A percentile compares a stretch with the other conserved stretches of the same genome.
Conservation (phyloP, 176 grass and related monocot species). For the Oryza rufipogon region DNA sequence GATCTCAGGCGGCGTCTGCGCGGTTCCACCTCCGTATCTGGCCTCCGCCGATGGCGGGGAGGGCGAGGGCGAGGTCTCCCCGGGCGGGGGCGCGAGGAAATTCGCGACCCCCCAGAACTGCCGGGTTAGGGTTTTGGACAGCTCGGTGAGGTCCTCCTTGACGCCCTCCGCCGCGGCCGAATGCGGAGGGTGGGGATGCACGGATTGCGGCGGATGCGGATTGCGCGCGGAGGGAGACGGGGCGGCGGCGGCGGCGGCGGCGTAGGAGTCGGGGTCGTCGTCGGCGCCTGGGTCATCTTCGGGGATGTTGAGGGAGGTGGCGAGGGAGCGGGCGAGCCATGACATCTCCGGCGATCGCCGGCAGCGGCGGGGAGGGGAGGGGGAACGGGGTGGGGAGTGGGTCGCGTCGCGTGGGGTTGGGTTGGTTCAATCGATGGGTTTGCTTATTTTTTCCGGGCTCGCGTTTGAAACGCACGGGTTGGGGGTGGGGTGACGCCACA, state of each 20-base stretch:
- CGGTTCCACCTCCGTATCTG: neutral
- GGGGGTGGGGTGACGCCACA: neutral
- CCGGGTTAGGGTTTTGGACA: slow-evolving; percentile 75
- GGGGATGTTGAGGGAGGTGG: slow-evolving; percentile 65
- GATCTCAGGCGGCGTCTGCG: slow-evolving; percentile 49
- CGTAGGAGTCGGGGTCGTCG: slow-evolving; percentile 47
- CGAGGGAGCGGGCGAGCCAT: slow-evolving; percentile 82
- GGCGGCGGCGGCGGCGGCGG: neutral
- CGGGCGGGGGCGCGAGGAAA: slow-evolving; percentile 77
- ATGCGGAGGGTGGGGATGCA: slow-evolving; percentile 31
- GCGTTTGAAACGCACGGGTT: slow-evolving; percentile 51
- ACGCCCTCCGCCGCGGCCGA: slow-evolving; percentile 61
- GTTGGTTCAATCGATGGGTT: slow-evolving; percentile 12
- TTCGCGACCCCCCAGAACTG: slow-evolving; percentile 85
- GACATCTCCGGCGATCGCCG: slow-evolving; percentile 70
- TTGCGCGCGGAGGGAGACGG: slow-evolving; percentile 16
- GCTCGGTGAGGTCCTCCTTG: slow-evolving; percentile 89
- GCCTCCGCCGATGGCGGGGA: slow-evolving; percentile 21
- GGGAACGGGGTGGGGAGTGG: too few relatives aligned
- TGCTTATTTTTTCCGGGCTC: slow-evolving; percentile 19
- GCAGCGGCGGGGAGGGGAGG: slow-evolving; percentile 10
- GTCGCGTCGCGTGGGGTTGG: slow-evolving; percentile 18
- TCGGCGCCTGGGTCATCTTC: slow-evolving; percentile 46
- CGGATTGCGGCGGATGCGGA: slow-evolving; percentile 35
- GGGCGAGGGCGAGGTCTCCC: slow-evolving; percentile 32